These are phyloP conservation scores for Dictyostelium brefeldianum DNA, from an alignment of 78 protist species.

Conservation along the genomic window DNA sequence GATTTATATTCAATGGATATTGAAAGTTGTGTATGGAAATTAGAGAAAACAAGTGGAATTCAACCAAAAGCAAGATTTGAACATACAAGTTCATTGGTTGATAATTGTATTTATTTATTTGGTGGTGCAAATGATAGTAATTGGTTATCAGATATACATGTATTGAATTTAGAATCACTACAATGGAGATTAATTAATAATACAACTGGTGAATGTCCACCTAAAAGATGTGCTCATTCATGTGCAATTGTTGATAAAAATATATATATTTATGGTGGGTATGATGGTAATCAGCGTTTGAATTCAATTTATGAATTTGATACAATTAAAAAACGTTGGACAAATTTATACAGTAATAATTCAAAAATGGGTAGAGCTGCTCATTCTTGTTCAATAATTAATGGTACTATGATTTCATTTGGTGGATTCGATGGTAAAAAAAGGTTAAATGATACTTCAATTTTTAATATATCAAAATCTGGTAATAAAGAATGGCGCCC, in stretches of 20 bases:
- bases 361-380: conserved; percentile 32
- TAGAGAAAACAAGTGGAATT: not conserved
- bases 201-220: not conserved
- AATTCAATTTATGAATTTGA: conserved; percentile 19
- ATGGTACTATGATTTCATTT: not conserved
- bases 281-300: not conserved
- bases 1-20: conserved; percentile 33
- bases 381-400: conserved; percentile 2
- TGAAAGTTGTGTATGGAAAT: not conserved
- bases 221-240: conserved; percentile 23
- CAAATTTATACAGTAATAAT: not conserved
- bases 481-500: not conserved
- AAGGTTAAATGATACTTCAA: conserved; percentile 7
- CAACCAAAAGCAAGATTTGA: conserved; percentile 37
- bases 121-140: conserved; percentile 34
- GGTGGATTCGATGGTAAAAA: conserved; percentile 22
- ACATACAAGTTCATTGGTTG: not conserved
- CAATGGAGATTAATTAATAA: not conserved
- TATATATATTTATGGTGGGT: conserved; percentile 7
- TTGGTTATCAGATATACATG: conserved; percentile 3
- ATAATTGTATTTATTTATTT: conserved; percentile 9
- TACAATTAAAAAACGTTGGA: conserved; percentile 2
- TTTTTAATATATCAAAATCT: not conserved
- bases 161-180: conserved; percentile 4
- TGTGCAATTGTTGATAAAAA: not conserved